Evolutionary conservation across 2,329 filamentous ascomycete species (phyloP).

Genomic region (Alternaria arbusti): DNA sequence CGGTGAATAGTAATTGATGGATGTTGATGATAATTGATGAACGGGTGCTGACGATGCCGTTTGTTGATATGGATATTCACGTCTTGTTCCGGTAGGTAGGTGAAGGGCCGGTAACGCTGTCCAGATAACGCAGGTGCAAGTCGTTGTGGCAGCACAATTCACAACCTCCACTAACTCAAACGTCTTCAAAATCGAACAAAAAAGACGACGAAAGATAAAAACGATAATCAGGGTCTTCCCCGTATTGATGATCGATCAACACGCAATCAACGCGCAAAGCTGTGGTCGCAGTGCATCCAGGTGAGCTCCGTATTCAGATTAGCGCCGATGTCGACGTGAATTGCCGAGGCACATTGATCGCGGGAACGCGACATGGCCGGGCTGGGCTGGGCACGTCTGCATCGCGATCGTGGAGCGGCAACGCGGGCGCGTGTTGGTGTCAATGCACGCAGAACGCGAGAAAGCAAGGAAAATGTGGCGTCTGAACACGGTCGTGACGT

Average conservation of each 20-base stretch:
- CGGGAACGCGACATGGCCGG: neutral
- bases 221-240: neutral
- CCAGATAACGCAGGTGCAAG: neutral
- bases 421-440: conserved; percentile 5
- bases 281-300: conserved; percentile 3
- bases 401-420: neutral
- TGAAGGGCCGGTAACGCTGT: neutral
- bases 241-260: neutral
- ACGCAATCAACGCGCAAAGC: neutral
- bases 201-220: neutral
- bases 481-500: conserved; percentile 13
- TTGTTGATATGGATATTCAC: neutral
- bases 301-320: neutral
- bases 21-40: neutral
- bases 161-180: neutral
- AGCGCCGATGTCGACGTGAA: conserved; percentile 9
- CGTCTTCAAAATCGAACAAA: neutral
- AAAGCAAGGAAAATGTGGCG: conserved; percentile 4
- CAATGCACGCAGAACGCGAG: conserved; percentile 1
- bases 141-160: neutral
- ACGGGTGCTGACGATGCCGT: neutral
- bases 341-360: conserved; percentile 8
- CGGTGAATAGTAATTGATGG: neutral
- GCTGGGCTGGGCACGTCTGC: neutral
- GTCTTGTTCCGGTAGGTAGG: neutral